Evolutionary conservation across 768 basidiomycete species (phyloP).

Genomic region (Termitomyces eurrhizus): DNA sequence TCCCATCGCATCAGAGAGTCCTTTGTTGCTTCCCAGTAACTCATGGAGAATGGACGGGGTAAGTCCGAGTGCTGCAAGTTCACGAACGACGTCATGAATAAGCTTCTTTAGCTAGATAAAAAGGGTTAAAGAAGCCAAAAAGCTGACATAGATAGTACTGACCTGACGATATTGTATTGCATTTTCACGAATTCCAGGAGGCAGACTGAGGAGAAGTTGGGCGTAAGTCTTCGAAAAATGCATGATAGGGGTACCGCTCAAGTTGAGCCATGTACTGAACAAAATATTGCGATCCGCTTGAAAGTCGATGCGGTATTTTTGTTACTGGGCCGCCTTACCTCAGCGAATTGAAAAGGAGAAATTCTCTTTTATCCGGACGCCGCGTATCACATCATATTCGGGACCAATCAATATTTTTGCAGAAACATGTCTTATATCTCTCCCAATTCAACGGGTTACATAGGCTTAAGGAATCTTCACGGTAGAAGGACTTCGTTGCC

Average conservation of each 20-base stretch:
- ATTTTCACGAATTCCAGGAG: slow-evolving; percentile 71
- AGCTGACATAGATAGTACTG: background rate
- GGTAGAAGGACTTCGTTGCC: background rate
- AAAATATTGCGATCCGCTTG: background rate
- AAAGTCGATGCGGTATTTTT: slow-evolving; percentile 2
- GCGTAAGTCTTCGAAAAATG: slow-evolving; percentile 72
- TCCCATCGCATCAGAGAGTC: slow-evolving; percentile 3
- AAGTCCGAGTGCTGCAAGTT: slow-evolving; percentile 70
- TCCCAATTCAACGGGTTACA: background rate
- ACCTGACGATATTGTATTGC: slow-evolving; percentile 86
- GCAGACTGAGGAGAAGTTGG: slow-evolving; percentile 60
- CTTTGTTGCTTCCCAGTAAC: slow-evolving; percentile 25
- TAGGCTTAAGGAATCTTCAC: background rate
- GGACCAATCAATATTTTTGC: background rate
- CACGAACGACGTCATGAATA: slow-evolving; percentile 77
- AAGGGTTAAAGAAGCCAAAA: background rate
- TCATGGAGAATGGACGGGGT: slow-evolving; percentile 45
- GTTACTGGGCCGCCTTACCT: slow-evolving; percentile 3
- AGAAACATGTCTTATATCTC: background rate
- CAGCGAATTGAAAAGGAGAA: background rate
- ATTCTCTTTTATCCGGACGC: background rate
- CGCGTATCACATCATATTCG: background rate
- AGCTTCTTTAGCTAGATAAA: slow-evolving; percentile 76
- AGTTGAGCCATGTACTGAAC: background rate
- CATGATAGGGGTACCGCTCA: slow-evolving; percentile 35